These are phyloP conservation scores for Sparassis latifolia DNA, from an alignment of 1,284 basidiomycete genomes.

Conservation along the genomic window DNA sequence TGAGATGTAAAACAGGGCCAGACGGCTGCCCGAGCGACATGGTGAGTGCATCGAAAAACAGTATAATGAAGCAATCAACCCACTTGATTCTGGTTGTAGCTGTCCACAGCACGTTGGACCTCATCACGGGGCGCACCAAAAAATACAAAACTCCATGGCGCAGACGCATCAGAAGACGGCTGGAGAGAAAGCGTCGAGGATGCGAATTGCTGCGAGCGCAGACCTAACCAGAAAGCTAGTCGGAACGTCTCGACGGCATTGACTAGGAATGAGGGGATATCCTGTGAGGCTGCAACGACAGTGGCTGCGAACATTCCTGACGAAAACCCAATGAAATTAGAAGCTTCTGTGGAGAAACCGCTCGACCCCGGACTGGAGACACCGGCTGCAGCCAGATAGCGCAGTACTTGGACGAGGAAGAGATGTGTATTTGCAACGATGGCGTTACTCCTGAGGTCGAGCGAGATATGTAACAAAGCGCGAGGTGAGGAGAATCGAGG, in stretches of 20 bases:
- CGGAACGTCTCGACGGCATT: slow-evolving; percentile 45
- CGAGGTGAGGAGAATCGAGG: slow-evolving; percentile 34
- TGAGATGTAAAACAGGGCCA: slow-evolving; percentile 35
- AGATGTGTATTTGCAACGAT: slow-evolving; percentile 44
- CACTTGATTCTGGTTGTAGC: slow-evolving; percentile 26
- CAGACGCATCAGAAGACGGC: slow-evolving; percentile 18
- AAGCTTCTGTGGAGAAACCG: slow-evolving; percentile 31
- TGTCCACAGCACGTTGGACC: slow-evolving; percentile 31
- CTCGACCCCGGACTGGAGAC: neutral
- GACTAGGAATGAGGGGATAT: slow-evolving; percentile 35
- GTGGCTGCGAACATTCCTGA: slow-evolving; percentile 56
- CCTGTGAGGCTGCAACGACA: slow-evolving; percentile 41
- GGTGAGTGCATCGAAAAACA: slow-evolving; percentile 10
- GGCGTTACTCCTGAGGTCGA: slow-evolving; percentile 36
- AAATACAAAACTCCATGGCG: slow-evolving; percentile 49
- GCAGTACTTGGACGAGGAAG: slow-evolving; percentile 46
- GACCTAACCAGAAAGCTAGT: slow-evolving; percentile 51
- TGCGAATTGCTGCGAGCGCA: slow-evolving; percentile 41
- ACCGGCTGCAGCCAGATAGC: slow-evolving; percentile 33
- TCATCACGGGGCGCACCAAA: slow-evolving; percentile 32
- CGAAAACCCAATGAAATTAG: slow-evolving; percentile 45
- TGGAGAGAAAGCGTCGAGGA: slow-evolving; percentile 16
- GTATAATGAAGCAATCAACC: slow-evolving; percentile 19
- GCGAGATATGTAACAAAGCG: slow-evolving; percentile 32
- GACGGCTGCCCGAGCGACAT: slow-evolving; percentile 7